Base-by-base conservation (phyloP, 1,139 yeast species). In the Magnusiomyces fungicola region DNA sequence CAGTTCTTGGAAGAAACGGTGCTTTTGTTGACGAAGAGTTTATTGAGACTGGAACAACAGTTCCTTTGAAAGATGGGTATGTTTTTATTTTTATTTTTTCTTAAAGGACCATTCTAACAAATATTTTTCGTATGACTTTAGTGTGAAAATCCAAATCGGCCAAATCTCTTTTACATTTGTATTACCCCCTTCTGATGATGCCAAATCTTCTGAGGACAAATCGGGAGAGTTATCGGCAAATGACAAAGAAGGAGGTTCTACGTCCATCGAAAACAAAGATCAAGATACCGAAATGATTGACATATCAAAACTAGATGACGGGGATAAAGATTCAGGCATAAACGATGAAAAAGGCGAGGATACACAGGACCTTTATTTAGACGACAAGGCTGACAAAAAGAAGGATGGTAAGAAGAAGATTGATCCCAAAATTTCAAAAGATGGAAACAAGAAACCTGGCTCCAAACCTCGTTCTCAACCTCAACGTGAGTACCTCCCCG, bases 21-120 rank as follows among this genome's bases (percentile, higher is more conserved):
- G 97, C 97, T 0, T 92, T 90, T 71, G 95, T 92, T 2, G 92
- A 90, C 66, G 96, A 89, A 58, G 72, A 73, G 30, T 92, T 89
- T 65, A 83, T 90, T 12, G 96, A 87, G 61, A 80, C 85, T 53
- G 97, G 96, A 10, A 81, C 86, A 42, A 90, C 97, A 0, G 88
- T 89, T 3, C 95, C 96, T 1, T 71, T 92, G 50, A 72, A 72
- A 14, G 89, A 90, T 67, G 69, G 69, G 61, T 60, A 58, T 27
- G 58, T 48, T 9, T 46, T 3, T 21, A 25, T 10, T 3, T 19
- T 40, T 33, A 38, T 23, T 29, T 18, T 34, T 7, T 25, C 12
- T n/a, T 32, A 5, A 32, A 9, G 16, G n/a, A 14, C 9, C 36
- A 9, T 38, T 21, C 9, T 12, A 10, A 21, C 18, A 18, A 22